phyloP scores from a whole-genome alignment of 1,284 basidiomycete genomes.

The Boletellus sp. region DNA sequence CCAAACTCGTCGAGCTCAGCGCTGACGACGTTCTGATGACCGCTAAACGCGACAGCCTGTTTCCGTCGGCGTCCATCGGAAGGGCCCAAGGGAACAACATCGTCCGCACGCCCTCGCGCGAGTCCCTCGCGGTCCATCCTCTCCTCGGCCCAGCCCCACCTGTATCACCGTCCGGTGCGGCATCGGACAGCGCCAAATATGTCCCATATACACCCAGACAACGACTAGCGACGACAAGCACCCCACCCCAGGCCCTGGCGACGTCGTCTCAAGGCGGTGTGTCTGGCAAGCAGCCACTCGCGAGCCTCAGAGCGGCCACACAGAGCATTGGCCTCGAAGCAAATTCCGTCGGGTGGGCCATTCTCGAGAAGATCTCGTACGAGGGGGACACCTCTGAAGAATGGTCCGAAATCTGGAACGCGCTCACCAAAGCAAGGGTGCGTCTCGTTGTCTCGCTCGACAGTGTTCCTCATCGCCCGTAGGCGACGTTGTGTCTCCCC shows the following conservation, averaged over 20 bases:
- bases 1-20: background rate
- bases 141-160: conserved; percentile 43
- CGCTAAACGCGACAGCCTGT: conserved; percentile 33
- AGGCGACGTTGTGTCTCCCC: conserved; percentile 81
- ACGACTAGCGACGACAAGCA: conserved; percentile 47
- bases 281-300: conserved; percentile 58
- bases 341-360: conserved; percentile 76
- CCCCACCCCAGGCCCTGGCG: background rate
- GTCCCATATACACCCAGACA: conserved; percentile 56
- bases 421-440: conserved; percentile 69
- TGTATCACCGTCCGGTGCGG: background rate
- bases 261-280: background rate
- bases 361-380: conserved; percentile 73
- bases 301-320: conserved; percentile 77
- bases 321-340: conserved; percentile 73
- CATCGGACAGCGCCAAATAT: conserved; percentile 36
- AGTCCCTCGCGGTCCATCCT: conserved; percentile 59
- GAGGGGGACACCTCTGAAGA: conserved; percentile 60
- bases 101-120: conserved; percentile 48
- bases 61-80: conserved; percentile 54
- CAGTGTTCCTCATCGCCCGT: conserved; percentile 2
- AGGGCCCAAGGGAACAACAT: conserved; percentile 43
- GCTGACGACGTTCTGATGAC: conserved; percentile 17
- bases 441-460: conserved; percentile 11
- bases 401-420: conserved; percentile 74